Conservation (phyloP, 140 eudicot genomes). For the Senecio squalidus region DNA sequence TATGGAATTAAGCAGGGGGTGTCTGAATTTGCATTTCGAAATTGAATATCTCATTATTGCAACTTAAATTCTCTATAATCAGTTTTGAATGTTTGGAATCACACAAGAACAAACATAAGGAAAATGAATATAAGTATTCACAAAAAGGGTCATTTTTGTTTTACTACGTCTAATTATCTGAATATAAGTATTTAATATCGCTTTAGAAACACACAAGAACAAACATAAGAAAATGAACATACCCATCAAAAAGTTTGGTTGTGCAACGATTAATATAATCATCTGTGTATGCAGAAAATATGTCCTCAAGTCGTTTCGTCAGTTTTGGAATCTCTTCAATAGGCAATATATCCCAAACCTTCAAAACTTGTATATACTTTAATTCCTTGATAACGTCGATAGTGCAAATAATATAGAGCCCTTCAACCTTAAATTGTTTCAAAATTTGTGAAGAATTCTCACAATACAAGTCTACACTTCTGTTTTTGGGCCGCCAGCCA, state of each 20-base stretch:
- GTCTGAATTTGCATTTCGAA: too few species aligned
- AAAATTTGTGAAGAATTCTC: slow-evolving; percentile 37
- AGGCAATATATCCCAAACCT: slow-evolving; percentile 58
- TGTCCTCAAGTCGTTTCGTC: slow-evolving; percentile 9
- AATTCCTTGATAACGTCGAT: slow-evolving; percentile 39
- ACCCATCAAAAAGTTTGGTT: slow-evolving; percentile 40
- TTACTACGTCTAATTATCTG: too few species aligned
- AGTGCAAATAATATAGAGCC: slow-evolving; percentile 36
- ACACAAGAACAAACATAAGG: too few species aligned
- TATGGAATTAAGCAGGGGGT: background rate
- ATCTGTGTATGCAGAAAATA: slow-evolving; percentile 12
- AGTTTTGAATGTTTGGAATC: too few species aligned
- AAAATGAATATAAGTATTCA: too few species aligned
- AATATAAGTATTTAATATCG: too few species aligned
- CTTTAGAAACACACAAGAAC: too few species aligned
- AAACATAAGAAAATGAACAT: too few species aligned
- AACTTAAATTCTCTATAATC: too few species aligned
- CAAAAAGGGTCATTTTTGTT: too few species aligned
- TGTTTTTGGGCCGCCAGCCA: slow-evolving; percentile 59
- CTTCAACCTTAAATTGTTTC: slow-evolving; percentile 42
- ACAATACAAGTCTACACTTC: slow-evolving; percentile 20
- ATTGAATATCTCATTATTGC: too few species aligned
- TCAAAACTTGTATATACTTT: slow-evolving; percentile 42
- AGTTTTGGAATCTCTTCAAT: slow-evolving; percentile 21
- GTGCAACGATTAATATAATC: slow-evolving; percentile 28